Base-by-base conservation (phyloP, 75 land plant genomes). In the Pinus tabuliformis region DNA sequence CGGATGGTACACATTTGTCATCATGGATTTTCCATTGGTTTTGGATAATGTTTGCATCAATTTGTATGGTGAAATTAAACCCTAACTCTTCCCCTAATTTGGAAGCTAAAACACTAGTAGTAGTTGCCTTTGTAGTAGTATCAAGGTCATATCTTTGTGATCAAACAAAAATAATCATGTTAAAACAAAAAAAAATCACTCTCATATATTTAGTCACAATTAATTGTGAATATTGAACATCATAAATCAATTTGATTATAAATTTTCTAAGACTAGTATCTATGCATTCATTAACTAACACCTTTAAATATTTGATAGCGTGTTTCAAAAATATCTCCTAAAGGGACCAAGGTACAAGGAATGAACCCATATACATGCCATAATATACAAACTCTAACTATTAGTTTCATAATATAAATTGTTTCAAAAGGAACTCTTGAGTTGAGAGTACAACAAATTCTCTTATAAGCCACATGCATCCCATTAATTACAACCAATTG, bases 51-150 rank as follows among this genome's bases (percentile, higher is more conserved):
- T 76, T 66, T 21, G 64, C 13, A 12, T 86, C 85, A 76, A 88
- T 89, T 61, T 83, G 92, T 33, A 91, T 33, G 70, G 80, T 79
- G 37, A 97, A 74, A 74, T 92, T 94, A 65, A 97, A 74, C 36
- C 99, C 99, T 33, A 95, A 86, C 54, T 97, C 99, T 52, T 95
- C 91, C 30, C 99, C 95, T 70, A 95, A 59, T 73, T 92, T 95
- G 3, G 95, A 87, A 57, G 95, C 95, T 77, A 97, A 79, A 24
- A 95, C 91, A 73, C 86, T 92, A 36, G 99, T 95, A 73, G 99
- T 98, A 17, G 99, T 98, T 57, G 91, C 98, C 72, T 95, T 92
- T 54, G 95, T 93, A 56, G 95, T 88, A 39, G 98, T 95, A 82
- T 97, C 99, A 75, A 87, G 89, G 75, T 97, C 99, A 74, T 95